Conservation (phyloP, 352 stramenopile genomes). For the Phytophthora rubi region DNA sequence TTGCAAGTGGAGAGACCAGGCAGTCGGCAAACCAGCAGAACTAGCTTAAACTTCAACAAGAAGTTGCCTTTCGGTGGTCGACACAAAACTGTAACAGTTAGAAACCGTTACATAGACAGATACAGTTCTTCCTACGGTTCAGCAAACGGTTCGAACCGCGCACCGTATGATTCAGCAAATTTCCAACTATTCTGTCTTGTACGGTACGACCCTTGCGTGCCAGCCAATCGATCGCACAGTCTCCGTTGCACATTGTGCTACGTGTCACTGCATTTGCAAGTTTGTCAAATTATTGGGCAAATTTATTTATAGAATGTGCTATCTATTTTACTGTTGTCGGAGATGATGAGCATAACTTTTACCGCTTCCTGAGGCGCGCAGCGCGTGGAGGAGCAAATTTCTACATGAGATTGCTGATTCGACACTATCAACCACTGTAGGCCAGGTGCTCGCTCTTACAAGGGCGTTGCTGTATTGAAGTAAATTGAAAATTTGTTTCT, state of each 20-base stretch:
- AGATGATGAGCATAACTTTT: slow-evolving; percentile 46
- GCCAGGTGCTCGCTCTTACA: neutral
- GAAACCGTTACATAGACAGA: neutral
- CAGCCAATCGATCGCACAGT: slow-evolving; percentile 10
- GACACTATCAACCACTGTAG: slow-evolving; percentile 14
- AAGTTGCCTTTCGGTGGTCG: slow-evolving; percentile 33
- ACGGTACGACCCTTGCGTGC: slow-evolving; percentile 3
- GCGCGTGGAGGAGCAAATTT: slow-evolving; percentile 53
- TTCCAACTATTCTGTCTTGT: slow-evolving; percentile 17
- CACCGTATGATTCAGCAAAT: slow-evolving; percentile 12
- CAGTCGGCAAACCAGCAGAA: slow-evolving; percentile 1
- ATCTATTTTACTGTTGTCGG: slow-evolving; percentile 19
- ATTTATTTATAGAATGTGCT: too few species aligned
- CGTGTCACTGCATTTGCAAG: too few species aligned
- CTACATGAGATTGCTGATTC: slow-evolving; percentile 63
- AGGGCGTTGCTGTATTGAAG: neutral
- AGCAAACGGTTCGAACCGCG: slow-evolving; percentile 17
- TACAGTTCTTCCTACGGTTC: slow-evolving; percentile 4
- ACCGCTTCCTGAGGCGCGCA: slow-evolving; percentile 47
- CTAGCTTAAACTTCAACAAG: slow-evolving; percentile 1
- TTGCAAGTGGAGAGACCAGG: slow-evolving; percentile 11
- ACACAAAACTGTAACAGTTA: slow-evolving; percentile 15
- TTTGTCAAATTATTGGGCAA: too few species aligned
- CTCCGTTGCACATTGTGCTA: neutral
- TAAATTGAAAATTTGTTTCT: neutral